These are phyloP conservation scores for Nothophaeocryptopus gaeumannii DNA, from an alignment of 2,329 filamentous ascomycete species.

Conservation along the genomic window DNA sequence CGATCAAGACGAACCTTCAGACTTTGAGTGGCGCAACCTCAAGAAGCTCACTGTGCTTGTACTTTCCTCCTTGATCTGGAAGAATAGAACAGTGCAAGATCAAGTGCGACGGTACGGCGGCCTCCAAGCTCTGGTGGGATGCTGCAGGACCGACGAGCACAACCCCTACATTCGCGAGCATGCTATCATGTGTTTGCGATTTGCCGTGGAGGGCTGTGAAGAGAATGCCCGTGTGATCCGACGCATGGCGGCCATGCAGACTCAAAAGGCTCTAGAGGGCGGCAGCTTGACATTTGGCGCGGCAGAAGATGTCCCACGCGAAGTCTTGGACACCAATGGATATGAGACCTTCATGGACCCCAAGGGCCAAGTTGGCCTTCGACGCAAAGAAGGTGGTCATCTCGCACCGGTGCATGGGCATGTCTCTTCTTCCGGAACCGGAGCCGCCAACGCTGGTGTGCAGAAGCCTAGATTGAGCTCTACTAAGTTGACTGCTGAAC, in stretches of 20 bases:
- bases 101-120: conserved; percentile 84
- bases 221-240: conserved; percentile 70
- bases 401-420: conserved; percentile 19
- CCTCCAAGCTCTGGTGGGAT: conserved; percentile 82
- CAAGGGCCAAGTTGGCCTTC: conserved; percentile 48
- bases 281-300: conserved; percentile 16
- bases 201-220: conserved; percentile 63
- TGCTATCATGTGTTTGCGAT: conserved; percentile 84
- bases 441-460: conserved; percentile 12
- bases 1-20: conserved; percentile 60
- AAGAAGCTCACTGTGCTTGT: conserved; percentile 93
- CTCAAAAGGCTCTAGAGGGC: conserved; percentile 15
- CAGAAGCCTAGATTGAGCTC: conserved; percentile 21
- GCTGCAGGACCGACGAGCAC: conserved; percentile 86
- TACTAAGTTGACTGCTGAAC: conserved; percentile 37
- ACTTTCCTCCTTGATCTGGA: conserved; percentile 83
- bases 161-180: conserved; percentile 94
- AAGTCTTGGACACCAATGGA: conserved; percentile 49
- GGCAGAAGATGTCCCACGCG: conserved; percentile 40
- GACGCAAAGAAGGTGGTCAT: conserved; percentile 37
- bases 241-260: conserved; percentile 47
- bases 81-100: conserved; percentile 77
- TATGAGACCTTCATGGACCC: conserved; percentile 52
- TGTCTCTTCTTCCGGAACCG: conserved; percentile 11
- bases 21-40: conserved; percentile 74